Conservation (phyloP, 495 filamentous ascomycete genomes). For the Thozetella sp. region DNA sequence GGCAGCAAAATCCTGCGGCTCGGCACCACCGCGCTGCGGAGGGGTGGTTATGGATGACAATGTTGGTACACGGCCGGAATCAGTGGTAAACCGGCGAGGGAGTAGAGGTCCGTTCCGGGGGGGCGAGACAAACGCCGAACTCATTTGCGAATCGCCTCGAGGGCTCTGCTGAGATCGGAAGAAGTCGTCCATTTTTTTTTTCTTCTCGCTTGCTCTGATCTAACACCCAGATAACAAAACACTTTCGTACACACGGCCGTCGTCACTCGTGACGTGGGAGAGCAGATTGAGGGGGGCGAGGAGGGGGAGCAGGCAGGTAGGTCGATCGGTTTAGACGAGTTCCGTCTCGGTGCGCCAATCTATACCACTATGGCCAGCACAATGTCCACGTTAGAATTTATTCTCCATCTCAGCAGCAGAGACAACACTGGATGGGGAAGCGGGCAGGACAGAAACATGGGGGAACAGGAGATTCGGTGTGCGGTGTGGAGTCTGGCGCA, state of each 20-base stretch:
- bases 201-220: conserved; percentile 33
- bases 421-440: neutral
- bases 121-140: conserved; percentile 65
- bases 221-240: conserved; percentile 29
- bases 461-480: neutral
- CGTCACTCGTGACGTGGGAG: conserved; percentile 36
- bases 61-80: conserved; percentile 82
- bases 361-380: neutral
- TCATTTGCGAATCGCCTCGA: conserved; percentile 69
- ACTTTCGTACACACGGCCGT: conserved; percentile 46
- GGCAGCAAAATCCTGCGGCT: conserved; percentile 43
- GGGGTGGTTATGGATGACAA: conserved; percentile 66
- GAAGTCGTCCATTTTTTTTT: conserved; percentile 69
- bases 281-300: conserved; percentile 4
- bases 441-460: neutral
- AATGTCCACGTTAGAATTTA: neutral
- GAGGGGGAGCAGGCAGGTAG: neutral
- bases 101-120: conserved; percentile 65
- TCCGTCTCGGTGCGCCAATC: neutral
- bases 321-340: neutral
- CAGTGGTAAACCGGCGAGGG: conserved; percentile 92
- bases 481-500: neutral
- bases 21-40: conserved; percentile 30
- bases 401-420: neutral
- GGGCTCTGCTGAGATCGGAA: conserved; percentile 76